phyloP scores from a whole-genome alignment of 306 rosid species.

The Chamaecrista fasciculata region DNA sequence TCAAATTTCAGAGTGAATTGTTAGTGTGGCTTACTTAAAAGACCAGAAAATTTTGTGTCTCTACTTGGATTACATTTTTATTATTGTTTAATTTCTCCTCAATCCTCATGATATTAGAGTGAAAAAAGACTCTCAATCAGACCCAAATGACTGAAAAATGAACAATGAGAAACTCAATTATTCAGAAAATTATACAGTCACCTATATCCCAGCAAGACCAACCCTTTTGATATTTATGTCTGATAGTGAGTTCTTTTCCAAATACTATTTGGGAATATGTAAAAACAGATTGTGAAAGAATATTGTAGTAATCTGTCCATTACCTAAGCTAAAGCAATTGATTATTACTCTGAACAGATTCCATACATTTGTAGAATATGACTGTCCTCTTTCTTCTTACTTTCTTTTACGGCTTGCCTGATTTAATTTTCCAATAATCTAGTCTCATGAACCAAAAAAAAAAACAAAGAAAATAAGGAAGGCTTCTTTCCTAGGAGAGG shows the following conservation, averaged over 20 bases:
- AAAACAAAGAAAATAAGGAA: too few relatives aligned
- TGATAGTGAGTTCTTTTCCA: conserved; percentile 29
- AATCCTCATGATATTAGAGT: neutral
- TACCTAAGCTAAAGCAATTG: conserved; percentile 22
- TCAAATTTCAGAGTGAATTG: neutral
- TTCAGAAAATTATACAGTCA: conserved; percentile 24
- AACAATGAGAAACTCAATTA: conserved; percentile 34
- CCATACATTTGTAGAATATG: too few relatives aligned
- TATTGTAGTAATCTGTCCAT: conserved; percentile 25
- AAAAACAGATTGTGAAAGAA: conserved; percentile 25
- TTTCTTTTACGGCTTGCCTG: too few relatives aligned
- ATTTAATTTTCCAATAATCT: too few relatives aligned
- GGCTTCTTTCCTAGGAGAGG: too few relatives aligned
- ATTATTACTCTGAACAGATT: conserved; percentile 13
- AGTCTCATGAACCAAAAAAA: too few relatives aligned
- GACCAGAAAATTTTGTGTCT: neutral
- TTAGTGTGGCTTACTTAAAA: neutral
- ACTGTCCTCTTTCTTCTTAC: too few relatives aligned
- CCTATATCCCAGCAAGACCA: conserved; percentile 28
- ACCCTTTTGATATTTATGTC: conserved; percentile 40
- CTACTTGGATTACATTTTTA: neutral
- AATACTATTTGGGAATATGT: conserved; percentile 31
- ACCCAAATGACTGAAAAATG: conserved; percentile 36
- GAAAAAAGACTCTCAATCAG: conserved; percentile 27
- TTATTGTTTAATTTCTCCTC: conserved; percentile 3